Percentiles rank a stretch among this genome's conserved stretches.
These are phyloP conservation scores for Orychophragmus violaceus DNA, from an alignment of 345 rosid genomes.

Conservation along the genomic window DNA sequence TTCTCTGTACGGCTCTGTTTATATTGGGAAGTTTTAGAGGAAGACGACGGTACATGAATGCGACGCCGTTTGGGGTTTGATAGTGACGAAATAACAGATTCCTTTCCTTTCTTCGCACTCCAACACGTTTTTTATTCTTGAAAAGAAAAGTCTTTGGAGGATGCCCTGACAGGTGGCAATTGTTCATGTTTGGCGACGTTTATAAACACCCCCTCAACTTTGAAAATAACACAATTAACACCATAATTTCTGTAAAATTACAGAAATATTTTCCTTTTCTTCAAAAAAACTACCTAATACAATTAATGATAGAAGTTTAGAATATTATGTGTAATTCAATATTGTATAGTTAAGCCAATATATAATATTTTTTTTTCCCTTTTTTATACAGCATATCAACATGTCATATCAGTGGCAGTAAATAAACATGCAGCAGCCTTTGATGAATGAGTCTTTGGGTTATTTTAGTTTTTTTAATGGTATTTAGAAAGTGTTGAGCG, in stretches of 20 bases:
- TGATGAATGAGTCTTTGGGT: background rate
- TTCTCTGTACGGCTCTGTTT: background rate
- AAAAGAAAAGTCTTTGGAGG: background rate
- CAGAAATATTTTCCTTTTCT: background rate
- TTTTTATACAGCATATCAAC: too few species aligned
- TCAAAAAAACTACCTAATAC: too few species aligned
- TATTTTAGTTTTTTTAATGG: background rate
- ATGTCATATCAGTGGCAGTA: background rate
- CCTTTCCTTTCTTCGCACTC: constrained; percentile 18
- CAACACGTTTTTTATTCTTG: background rate
- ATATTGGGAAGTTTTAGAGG: too few species aligned
- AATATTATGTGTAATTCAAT: too few species aligned
- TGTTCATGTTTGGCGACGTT: background rate
- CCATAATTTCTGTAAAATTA: background rate
- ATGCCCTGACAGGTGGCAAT: background rate
- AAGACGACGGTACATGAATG: too few species aligned
- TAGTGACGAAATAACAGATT: constrained; percentile 17
- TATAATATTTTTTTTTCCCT: too few species aligned
- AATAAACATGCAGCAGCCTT: background rate
- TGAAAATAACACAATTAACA: background rate
- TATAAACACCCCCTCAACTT: background rate
- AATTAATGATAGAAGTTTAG: too few species aligned
- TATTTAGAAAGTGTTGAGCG: background rate
- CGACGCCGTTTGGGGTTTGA: constrained; percentile 7
- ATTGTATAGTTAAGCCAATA: too few species aligned